phyloP scores from a whole-genome alignment of 1,284 basidiomycete species.

The Cutaneotrichosporon sp. region DNA sequence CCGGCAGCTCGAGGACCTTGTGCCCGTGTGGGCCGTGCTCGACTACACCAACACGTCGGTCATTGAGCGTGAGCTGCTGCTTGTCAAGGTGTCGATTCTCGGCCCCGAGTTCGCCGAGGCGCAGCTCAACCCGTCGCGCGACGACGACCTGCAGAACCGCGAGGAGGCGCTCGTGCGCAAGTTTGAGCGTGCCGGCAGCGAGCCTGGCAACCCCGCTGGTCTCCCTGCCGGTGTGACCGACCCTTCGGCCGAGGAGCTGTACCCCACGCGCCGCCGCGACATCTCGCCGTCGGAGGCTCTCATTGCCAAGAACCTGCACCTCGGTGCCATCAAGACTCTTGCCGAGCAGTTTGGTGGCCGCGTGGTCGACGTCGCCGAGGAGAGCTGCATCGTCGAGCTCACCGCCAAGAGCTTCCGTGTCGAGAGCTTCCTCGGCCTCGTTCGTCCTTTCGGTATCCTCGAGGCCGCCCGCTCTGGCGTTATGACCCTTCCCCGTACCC shows the following conservation, averaged over 20 bases:
- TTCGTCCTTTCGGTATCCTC: slow-evolving; percentile 92
- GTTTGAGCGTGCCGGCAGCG: slow-evolving; percentile 23
- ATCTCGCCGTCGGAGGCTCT: slow-evolving; percentile 67
- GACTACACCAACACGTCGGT: slow-evolving; percentile 89
- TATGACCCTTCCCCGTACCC: slow-evolving; percentile 95
- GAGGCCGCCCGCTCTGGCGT: slow-evolving; percentile 83
- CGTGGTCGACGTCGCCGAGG: slow-evolving; percentile 90
- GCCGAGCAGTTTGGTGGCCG: slow-evolving; percentile 85
- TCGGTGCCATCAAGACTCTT: slow-evolving; percentile 78
- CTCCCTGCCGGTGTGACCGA: slow-evolving; percentile 62
- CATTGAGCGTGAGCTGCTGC: slow-evolving; percentile 79
- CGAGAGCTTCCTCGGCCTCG: slow-evolving; percentile 84
- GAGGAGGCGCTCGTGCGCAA: slow-evolving; percentile 21
- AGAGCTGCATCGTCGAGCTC: slow-evolving; percentile 91
- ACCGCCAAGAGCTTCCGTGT: slow-evolving; percentile 86
- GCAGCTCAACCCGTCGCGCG: slow-evolving; percentile 67
- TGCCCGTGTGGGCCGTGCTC: slow-evolving; percentile 94
- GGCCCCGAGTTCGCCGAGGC: slow-evolving; percentile 96
- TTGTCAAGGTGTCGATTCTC: slow-evolving; percentile 90
- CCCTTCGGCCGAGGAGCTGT: slow-evolving; percentile 27
- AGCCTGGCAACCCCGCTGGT: slow-evolving; percentile 52
- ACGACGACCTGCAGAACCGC: slow-evolving; percentile 21
- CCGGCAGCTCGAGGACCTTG: slow-evolving; percentile 87
- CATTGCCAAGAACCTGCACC: slow-evolving; percentile 80
- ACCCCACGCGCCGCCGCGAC: slow-evolving; percentile 25